Percentiles rank a stretch among this genome's conserved stretches.
Evolutionary conservation across 352 stramenopile species (phyloP).

Genomic region (Paralagenidium karlingii): DNA sequence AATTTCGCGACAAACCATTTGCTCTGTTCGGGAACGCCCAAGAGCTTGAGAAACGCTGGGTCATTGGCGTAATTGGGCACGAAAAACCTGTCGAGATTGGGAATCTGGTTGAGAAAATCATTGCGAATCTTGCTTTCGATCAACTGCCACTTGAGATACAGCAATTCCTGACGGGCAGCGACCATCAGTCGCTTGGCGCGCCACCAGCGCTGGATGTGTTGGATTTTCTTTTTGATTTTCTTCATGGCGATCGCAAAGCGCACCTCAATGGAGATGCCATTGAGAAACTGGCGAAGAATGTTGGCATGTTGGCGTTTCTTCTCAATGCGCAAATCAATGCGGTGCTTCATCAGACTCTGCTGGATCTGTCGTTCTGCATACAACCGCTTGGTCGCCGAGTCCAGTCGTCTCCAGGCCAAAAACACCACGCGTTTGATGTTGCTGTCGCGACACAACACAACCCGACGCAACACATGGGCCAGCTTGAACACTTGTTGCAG

Average conservation of each 20-base stretch:
- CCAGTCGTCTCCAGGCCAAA: conserved; percentile 19
- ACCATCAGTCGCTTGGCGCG: conserved; percentile 40
- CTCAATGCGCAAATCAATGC: conserved; percentile 21
- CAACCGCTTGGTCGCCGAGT: conserved; percentile 8
- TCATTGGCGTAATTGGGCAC: conserved; percentile 11
- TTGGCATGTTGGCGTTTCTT: conserved; percentile 15
- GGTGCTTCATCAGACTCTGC: conserved; percentile 19
- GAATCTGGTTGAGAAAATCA: conserved; percentile 38
- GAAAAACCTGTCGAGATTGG: conserved; percentile 39
- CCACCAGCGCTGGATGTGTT: conserved; percentile 50
- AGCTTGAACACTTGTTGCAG: no score
- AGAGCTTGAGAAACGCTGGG: conserved; percentile 26
- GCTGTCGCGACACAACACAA: no score
- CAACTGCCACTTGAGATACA: conserved; percentile 37
- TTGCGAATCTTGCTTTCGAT: conserved; percentile 27
- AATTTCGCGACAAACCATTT: conserved; percentile 38
- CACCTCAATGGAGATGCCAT: conserved; percentile 38
- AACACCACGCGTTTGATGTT: conserved; percentile 22
- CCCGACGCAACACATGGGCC: no score
- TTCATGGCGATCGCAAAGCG: conserved; percentile 51
- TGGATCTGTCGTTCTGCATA: conserved; percentile 20
- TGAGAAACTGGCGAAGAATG: conserved; percentile 27
- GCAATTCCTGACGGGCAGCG: conserved; percentile 24
- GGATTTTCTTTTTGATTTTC: conserved; percentile 32
- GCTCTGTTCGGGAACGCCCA: conserved; percentile 32